These are phyloP conservation scores for Buddleja alternifolia DNA, from an alignment of 257 asterid species.

Conservation along the genomic window DNA sequence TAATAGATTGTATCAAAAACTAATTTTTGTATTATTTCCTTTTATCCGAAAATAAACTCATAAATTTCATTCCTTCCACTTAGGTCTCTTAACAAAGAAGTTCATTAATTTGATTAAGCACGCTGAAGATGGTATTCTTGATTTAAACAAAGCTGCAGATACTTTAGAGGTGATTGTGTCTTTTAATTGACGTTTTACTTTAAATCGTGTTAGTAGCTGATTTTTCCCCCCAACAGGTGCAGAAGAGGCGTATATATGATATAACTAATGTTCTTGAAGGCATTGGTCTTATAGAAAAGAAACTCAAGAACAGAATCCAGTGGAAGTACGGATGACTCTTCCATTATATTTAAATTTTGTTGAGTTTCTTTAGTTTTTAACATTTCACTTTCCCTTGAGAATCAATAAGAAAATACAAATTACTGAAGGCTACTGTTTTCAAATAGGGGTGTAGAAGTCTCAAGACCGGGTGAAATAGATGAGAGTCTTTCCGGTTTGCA, in stretches of 20 bases:
- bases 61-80: constrained; percentile 17
- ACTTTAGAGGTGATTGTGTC: constrained; percentile 71
- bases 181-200: constrained; percentile 30
- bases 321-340: constrained; percentile 76
- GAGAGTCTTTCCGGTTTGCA: constrained; percentile 74
- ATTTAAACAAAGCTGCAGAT: constrained; percentile 93
- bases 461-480: constrained; percentile 81
- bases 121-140: constrained; percentile 96
- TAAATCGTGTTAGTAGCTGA: constrained; percentile 34
- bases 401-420: constrained; percentile 31
- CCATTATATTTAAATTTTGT: constrained; percentile 9
- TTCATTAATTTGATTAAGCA: constrained; percentile 87
- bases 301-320: constrained; percentile 91
- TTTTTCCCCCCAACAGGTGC: constrained; percentile 67
- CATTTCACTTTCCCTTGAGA: constrained; percentile 24
- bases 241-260: constrained; percentile 95
- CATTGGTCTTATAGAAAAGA: constrained; percentile 96
- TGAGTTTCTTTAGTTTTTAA: not conserved
- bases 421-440: constrained; percentile 26
- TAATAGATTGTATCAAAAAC: not conserved
- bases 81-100: constrained; percentile 95
- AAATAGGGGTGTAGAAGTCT: constrained; percentile 79
- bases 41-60: not conserved
- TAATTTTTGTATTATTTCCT: constrained; percentile 2
- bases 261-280: constrained; percentile 98